phyloP scores from a whole-genome alignment of 2,329 filamentous ascomycete genomes.

The Paraphaeosphaeria minitans region DNA sequence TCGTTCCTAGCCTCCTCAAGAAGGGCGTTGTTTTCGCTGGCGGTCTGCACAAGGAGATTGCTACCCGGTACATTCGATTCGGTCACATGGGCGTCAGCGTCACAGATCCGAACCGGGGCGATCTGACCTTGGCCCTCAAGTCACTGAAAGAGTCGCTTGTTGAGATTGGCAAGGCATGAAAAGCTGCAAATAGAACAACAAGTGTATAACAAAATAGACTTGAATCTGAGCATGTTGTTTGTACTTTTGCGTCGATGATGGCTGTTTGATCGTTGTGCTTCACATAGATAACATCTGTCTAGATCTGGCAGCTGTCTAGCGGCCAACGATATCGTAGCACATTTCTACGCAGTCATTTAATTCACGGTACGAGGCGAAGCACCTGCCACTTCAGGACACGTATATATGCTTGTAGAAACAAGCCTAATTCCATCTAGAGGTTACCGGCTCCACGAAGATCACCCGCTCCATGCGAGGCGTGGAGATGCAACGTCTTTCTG shows the following conservation, averaged over 20 bases:
- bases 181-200: not conserved
- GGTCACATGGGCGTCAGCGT: constrained; percentile 98
- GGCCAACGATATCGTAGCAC: not conserved
- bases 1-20: constrained; percentile 82
- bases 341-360: too few relatives aligned
- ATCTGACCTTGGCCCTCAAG: constrained; percentile 83
- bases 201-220: constrained; percentile 9
- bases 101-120: constrained; percentile 76
- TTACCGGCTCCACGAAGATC: constrained; percentile 3
- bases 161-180: constrained; percentile 67
- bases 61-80: constrained; percentile 89
- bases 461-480: constrained; percentile 2
- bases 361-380: not conserved
- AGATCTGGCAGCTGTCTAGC: not conserved
- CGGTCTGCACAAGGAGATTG: constrained; percentile 95
- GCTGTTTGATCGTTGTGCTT: not conserved
- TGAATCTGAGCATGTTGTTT: not conserved
- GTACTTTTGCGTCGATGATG: too few relatives aligned
- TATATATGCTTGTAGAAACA: not conserved
- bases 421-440: not conserved
- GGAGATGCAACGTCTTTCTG: constrained; percentile 1
- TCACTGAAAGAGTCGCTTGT: constrained; percentile 75
- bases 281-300: not conserved
- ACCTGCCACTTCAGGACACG: constrained; percentile 4
- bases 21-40: constrained; percentile 94